Evolutionary conservation across 2,329 filamentous ascomycete genomes (phyloP), one percentile per base, ranked within the genome.

Genomic region (Myriosclerotinia scirpicola): DNA sequence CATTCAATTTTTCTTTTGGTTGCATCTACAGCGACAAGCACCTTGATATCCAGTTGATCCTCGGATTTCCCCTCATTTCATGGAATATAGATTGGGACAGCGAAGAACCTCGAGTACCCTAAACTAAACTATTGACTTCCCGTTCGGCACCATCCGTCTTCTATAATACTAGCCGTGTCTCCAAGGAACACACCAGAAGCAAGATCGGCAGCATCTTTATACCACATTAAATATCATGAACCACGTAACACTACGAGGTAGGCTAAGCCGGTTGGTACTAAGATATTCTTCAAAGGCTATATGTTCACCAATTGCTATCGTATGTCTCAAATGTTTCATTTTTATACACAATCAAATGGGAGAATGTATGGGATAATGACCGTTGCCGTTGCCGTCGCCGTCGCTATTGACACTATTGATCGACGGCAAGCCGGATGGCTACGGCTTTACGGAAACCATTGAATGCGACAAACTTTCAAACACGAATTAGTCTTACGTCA

Each of bases 1-100:
- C 61, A 48, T 64, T 22, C 40, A 61, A 66, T 67, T 65, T 67
- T 69, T n/a, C 42, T 62, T 69, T 46, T 44, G 65, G 64, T 50
- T 48, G 54, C n/a, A 50, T 54, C 63, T 68, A 67, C 69, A 67
- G 58, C 63, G 48, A 70, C 65, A 59, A 65, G 22, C 26, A 53
- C 38, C 36, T 56, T 58, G 60, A 54, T 66, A 59, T 26, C 22
- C 17, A 48, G 34, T 65, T 30, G 42, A 52, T 52, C 62, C 62
- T 59, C 22, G 54, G 34, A 36, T 50, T 70, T 67, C 69, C 69
- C 66, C 69, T 68, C 69, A 68, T 67, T 65, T 58, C 54, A 54
- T 26, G 46, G 36, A 56, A 58, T 67, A 63, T 46, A 60, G 65
- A 48, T 65, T 61, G 40, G 56, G 64, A 52, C 46, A 52, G 36